phyloP scores from a whole-genome alignment of 139 green algal genomes.

The Limnomonas spitsbergensis region DNA sequence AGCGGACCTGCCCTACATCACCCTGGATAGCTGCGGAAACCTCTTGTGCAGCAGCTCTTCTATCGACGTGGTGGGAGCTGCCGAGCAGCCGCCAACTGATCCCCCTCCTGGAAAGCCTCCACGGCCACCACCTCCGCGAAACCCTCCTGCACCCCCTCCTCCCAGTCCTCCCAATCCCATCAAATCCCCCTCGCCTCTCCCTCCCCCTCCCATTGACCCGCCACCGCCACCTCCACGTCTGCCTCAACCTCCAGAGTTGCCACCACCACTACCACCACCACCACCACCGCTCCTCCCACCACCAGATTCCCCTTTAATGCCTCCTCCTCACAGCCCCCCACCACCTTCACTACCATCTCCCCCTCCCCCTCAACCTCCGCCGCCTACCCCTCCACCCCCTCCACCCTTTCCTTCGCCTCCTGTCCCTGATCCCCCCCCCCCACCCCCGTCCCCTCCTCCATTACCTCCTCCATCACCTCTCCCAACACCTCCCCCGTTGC shows the following conservation, averaged over 20 bases:
- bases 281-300: not conserved
- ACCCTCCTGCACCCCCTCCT: no score
- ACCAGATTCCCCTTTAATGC: not conserved
- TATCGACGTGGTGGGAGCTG: no score
- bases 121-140: no score
- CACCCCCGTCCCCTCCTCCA: not conserved
- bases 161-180: no score
- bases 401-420: not conserved
- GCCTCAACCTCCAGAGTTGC: not conserved
- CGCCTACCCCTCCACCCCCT: not conserved
- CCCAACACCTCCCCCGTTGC: not conserved
- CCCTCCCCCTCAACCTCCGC: not conserved
- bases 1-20: no score
- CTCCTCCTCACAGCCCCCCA: not conserved
- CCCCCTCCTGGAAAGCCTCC: no score
- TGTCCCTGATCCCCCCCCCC: not conserved
- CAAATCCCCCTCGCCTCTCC: no score
- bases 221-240: not conserved
- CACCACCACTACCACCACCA: not conserved
- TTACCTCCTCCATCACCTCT: not conserved
- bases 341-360: not conserved
- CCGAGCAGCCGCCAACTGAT: no score
- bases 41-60: no score
- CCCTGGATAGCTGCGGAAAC: no score
- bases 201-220: not conserved